Conservation (phyloP, 1,284 basidiomycete species). For the Coriolopsis trogii region DNA sequence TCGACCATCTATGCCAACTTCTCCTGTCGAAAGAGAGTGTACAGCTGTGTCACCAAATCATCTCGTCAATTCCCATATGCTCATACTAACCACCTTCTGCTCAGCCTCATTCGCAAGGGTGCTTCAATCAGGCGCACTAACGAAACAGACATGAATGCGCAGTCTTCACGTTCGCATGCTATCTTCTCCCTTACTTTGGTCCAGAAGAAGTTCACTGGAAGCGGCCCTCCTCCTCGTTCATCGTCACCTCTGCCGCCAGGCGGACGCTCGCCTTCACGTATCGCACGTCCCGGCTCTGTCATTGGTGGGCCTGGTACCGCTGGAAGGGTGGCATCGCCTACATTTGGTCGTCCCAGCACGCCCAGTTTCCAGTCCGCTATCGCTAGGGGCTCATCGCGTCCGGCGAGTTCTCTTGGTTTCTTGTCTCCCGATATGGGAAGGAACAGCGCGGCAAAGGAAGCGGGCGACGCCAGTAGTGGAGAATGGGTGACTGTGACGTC, state of each 20-base stretch:
- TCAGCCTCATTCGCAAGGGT: slow-evolving; percentile 82
- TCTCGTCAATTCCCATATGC: not conserved
- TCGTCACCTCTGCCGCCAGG: slow-evolving; percentile 72
- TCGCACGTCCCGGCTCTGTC: slow-evolving; percentile 76
- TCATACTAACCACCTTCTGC: not conserved
- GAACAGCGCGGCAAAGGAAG: slow-evolving; percentile 32
- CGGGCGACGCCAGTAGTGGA: slow-evolving; percentile 64
- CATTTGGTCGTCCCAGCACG: slow-evolving; percentile 72
- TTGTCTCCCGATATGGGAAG: slow-evolving; percentile 51
- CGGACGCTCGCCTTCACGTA: slow-evolving; percentile 76
- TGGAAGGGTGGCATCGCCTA: slow-evolving; percentile 66
- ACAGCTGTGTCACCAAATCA: too few relatives aligned
- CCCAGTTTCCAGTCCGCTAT: slow-evolving; percentile 77
- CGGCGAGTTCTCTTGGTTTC: slow-evolving; percentile 71
- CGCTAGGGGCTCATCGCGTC: slow-evolving; percentile 74
- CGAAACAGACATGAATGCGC: slow-evolving; percentile 98
- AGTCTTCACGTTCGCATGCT: slow-evolving; percentile 96
- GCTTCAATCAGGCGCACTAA: slow-evolving; percentile 91
- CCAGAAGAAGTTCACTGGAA: slow-evolving; percentile 81
- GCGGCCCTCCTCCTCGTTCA: slow-evolving; percentile 67
- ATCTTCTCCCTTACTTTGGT: slow-evolving; percentile 96
- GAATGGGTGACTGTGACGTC: slow-evolving; percentile 91
- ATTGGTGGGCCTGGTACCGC: slow-evolving; percentile 50
- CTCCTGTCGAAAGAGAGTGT: not conserved
- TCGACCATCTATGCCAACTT: not conserved